Evolutionary conservation across 2,329 filamentous ascomycete genomes (phyloP).

Genomic region (Chaetomiaceae sp.): DNA sequence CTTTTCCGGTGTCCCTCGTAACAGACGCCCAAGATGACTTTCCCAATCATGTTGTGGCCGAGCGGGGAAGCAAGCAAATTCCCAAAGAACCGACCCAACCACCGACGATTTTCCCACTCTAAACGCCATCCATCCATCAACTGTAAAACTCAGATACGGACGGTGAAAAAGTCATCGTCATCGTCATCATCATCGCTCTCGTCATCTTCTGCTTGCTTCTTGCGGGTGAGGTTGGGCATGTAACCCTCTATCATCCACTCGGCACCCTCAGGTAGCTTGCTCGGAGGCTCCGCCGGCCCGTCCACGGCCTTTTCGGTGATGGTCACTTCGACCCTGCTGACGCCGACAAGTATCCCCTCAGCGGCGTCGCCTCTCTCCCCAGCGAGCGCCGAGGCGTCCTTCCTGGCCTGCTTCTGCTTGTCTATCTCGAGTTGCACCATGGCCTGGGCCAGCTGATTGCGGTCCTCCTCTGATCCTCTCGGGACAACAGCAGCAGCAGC

Average conservation of each 20-base stretch:
- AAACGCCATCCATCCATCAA: conserved; percentile 3
- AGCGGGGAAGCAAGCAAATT: too few species aligned
- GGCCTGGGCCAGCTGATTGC: conserved; percentile 11
- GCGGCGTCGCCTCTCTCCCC: conserved; percentile 31
- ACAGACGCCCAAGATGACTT: too few species aligned
- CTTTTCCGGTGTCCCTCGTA: too few species aligned
- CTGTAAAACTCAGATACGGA: conserved; percentile 11
- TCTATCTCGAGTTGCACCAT: conserved; percentile 18
- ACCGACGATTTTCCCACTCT: background rate
- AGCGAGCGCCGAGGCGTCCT: conserved; percentile 15
- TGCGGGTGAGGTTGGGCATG: conserved; percentile 36
- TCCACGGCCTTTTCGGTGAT: conserved; percentile 50
- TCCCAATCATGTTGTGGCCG: too few species aligned
- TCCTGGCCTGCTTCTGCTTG: conserved; percentile 12
- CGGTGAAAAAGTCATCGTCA: conserved; percentile 18
- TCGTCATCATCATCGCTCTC: conserved; percentile 20
- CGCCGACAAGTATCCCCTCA: conserved; percentile 18
- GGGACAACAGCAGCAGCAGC: background rate
- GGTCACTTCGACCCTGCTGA: conserved; percentile 40
- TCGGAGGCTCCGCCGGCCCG: conserved; percentile 38
- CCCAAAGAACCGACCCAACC: too few species aligned
- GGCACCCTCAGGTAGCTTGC: conserved; percentile 33
- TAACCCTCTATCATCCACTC: conserved; percentile 51
- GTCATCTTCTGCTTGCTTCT: conserved; percentile 13
- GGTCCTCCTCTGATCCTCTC: background rate